These are phyloP conservation scores for Puccinia hordei DNA, from an alignment of 1,284 basidiomycete species.

Conservation along the genomic window DNA sequence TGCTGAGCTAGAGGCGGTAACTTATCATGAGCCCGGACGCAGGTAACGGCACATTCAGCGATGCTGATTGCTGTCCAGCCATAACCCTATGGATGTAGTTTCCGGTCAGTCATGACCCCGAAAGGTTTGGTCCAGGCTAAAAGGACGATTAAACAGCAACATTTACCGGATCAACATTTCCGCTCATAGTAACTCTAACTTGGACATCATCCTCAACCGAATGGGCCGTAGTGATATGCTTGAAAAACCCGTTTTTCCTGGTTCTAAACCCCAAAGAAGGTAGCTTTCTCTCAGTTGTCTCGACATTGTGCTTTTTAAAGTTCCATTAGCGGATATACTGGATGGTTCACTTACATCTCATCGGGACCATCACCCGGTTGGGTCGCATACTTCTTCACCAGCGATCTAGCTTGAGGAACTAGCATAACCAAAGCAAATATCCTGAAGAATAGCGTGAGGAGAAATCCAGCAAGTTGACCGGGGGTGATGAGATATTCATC, in stretches of 20 bases:
- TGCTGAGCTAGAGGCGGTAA: conserved; percentile 55
- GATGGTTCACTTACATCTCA: conserved; percentile 16
- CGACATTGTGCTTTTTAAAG: background rate
- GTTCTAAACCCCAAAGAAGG: conserved; percentile 6
- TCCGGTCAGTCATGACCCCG: background rate
- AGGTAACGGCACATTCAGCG: conserved; percentile 53
- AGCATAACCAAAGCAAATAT: conserved; percentile 52
- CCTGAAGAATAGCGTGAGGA: conserved; percentile 27
- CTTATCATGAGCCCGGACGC: conserved; percentile 55
- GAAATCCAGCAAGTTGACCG: conserved; percentile 25
- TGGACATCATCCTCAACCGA: conserved; percentile 53
- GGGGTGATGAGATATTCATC: conserved; percentile 44
- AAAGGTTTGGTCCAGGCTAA: background rate
- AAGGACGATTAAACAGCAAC: background rate
- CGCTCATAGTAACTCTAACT: conserved; percentile 53
- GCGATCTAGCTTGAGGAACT: conserved; percentile 53
- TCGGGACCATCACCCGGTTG: conserved; percentile 55
- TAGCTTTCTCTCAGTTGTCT: background rate
- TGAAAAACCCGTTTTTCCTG: conserved; percentile 55
- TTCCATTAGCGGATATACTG: background rate
- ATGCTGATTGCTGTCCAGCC: conserved; percentile 54
- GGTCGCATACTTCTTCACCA: conserved; percentile 53
- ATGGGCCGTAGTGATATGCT: conserved; percentile 54
- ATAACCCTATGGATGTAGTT: conserved; percentile 52
- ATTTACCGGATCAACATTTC: conserved; percentile 55